Conservation (phyloP, 2,329 filamentous ascomycete species). For the Malbranchea zuffiana region DNA sequence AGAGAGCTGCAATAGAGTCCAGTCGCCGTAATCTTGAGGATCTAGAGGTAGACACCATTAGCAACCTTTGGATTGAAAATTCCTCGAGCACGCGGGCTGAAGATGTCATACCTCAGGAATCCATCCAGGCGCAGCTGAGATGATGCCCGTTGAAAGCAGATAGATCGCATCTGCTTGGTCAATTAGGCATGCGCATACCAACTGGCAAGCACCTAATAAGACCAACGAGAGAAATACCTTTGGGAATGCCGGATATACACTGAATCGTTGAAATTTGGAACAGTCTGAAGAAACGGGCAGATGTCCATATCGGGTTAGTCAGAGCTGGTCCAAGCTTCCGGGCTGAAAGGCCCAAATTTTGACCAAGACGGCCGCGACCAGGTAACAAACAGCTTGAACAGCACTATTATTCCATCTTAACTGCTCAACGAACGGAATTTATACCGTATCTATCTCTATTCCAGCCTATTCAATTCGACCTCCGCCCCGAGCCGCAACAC, state of each 20-base stretch:
- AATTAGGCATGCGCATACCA: not conserved
- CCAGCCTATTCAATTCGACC: too few relatives aligned
- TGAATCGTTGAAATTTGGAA: too few relatives aligned
- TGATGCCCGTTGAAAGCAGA: constrained; percentile 28
- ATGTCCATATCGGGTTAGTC: too few relatives aligned
- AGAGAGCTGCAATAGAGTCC: not conserved
- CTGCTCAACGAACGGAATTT: too few relatives aligned
- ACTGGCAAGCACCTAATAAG: not conserved
- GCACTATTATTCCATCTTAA: too few relatives aligned
- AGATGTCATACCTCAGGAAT: constrained; percentile 26
- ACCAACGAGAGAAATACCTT: too few relatives aligned
- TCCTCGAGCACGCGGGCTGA: not conserved
- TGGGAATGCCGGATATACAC: too few relatives aligned
- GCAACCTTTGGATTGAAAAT: not conserved
- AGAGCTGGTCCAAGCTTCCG: too few relatives aligned
- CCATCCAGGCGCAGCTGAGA: constrained; percentile 23
- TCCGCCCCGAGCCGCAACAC: too few relatives aligned
- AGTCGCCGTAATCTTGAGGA: not conserved
- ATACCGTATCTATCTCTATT: too few relatives aligned
- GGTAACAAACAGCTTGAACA: not conserved
- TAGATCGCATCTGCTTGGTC: constrained; percentile 29
- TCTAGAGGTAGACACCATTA: constrained; percentile 1
- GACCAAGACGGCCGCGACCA: not conserved
- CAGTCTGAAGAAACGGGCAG: too few relatives aligned
- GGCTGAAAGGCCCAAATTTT: constrained; percentile 8